Base-by-base conservation (phyloP, 2,329 filamentous ascomycete genomes). In the Nannizzia gypsea region DNA sequence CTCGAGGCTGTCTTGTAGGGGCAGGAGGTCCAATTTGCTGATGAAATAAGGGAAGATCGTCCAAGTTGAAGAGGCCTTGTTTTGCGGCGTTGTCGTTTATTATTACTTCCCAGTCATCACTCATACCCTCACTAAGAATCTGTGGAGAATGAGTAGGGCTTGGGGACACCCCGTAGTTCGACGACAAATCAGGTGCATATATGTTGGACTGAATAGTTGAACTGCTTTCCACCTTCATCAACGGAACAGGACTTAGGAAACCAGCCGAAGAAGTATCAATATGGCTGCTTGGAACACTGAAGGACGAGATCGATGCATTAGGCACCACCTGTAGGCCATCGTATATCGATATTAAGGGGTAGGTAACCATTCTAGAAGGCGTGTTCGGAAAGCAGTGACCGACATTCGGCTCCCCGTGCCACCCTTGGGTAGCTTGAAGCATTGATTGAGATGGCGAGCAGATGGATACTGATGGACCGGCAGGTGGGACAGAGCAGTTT, bases 401-500 rank as follows among this genome's bases (percentile, higher is more conserved):
- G 26, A 63, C 54, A 36, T 64, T 63, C 22, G 66, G 34, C 22
- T 69, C 65, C 22, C 65, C 64, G 13, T 67, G 60, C 63, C 68
- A 70, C 31, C 61, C 60, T 11, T 64, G 60, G 22, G 67, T 44
- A 3, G 67, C 57, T 22, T 66, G 58, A 11, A 67, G 59, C 28
- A 67, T 67, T 20, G 65, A 38, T 20, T 66, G 60, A 24, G 65
- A 24, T 9, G 62, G 58, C 13, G 66, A 40, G 40, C 63, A 68
- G 11, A 64, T 60, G 17, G 63, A 63, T 28, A 66, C 34, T n/a
- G 67, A 66, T n/a, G 63, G 60, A 24, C 64, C 63, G 1, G 62
- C 44, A 26, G 64, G 56, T n/a, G 67, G 67, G n/a, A 67, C 62
- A 6, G 63, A 65, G 58, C 66, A 67, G 48, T 66, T 61, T 9